Evolutionary conservation across 164 flowering plant species (phyloP).

Genomic region (Magnolia changhungtana): DNA sequence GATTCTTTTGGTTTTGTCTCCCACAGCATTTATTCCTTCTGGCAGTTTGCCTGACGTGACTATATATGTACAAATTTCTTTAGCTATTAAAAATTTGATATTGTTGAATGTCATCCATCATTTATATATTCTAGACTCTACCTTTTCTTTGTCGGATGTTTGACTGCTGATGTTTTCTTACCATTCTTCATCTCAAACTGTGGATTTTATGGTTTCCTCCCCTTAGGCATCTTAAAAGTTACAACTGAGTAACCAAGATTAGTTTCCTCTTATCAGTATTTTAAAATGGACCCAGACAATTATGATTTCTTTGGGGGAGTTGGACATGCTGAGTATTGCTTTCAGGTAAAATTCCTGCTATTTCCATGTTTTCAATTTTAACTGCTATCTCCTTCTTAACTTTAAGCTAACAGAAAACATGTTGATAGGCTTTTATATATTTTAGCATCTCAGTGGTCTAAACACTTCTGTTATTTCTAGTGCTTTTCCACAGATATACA

Average conservation of each 20-base stretch:
- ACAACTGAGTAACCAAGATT: conserved; percentile 1
- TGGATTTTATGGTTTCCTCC: background rate
- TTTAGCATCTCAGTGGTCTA: background rate
- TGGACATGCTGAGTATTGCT: conserved; percentile 80
- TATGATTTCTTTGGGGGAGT: conserved; percentile 69
- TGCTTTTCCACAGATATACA: background rate
- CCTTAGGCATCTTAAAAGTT: background rate
- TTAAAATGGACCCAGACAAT: conserved; percentile 73
- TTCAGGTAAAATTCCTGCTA: conserved; percentile 55
- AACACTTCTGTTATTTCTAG: background rate
- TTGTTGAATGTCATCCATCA: background rate
- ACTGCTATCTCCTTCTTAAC: no score
- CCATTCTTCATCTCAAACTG: background rate
- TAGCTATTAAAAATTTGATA: background rate
- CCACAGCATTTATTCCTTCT: background rate
- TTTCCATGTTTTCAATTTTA: background rate
- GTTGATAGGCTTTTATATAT: background rate
- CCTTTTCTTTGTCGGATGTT: background rate
- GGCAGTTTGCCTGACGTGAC: background rate
- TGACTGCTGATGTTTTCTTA: background rate
- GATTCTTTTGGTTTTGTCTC: background rate
- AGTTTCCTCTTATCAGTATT: conserved; percentile 49
- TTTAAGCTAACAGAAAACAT: background rate
- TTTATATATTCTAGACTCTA: background rate
- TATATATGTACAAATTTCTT: background rate